These are phyloP conservation scores for Glarea lozoyensis DNA, from an alignment of 495 filamentous ascomycete species.

Conservation along the genomic window DNA sequence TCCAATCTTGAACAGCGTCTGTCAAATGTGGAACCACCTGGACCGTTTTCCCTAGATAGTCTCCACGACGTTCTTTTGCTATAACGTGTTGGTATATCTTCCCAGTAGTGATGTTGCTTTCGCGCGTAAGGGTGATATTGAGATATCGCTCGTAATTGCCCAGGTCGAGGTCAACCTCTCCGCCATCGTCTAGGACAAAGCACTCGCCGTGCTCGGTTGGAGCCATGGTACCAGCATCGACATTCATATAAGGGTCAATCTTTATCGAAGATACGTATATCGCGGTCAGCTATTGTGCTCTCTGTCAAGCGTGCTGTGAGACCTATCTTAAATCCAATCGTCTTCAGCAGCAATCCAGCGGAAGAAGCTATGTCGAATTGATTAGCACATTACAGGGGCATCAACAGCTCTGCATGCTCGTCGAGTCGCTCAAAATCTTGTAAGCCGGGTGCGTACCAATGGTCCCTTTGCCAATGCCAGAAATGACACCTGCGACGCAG, in stretches of 20 bases:
- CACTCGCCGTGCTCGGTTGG: not conserved
- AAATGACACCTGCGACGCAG: constrained; percentile 53
- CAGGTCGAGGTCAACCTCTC: constrained; percentile 84
- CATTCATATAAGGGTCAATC: constrained; percentile 75
- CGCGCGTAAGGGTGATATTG: constrained; percentile 54
- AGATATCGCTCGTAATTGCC: constrained; percentile 92
- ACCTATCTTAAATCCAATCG: constrained; percentile 48
- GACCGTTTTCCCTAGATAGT: constrained; percentile 83
- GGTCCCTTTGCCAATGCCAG: constrained; percentile 76
- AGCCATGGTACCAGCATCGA: constrained; percentile 52
- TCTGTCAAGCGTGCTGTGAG: constrained; percentile 35
- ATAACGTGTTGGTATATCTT: constrained; percentile 92
- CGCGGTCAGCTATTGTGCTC: constrained; percentile 37
- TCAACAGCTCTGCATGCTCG: too few relatives aligned
- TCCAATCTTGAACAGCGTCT: constrained; percentile 86
- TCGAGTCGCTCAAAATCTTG: too few relatives aligned
- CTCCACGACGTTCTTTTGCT: constrained; percentile 31
- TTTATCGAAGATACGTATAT: constrained; percentile 39
- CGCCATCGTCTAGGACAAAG: constrained; percentile 45
- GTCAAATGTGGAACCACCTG: constrained; percentile 92
- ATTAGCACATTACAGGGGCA: too few relatives aligned
- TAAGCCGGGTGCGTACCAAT: constrained; percentile 54
- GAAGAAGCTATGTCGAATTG: constrained; percentile 41
- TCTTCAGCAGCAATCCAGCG: constrained; percentile 78
- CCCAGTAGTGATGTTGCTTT: constrained; percentile 92